Evolutionary conservation across 1,139 yeast species (phyloP), one percentile per base, ranked within the genome.

Genomic region (Candida buenavistaensis): DNA sequence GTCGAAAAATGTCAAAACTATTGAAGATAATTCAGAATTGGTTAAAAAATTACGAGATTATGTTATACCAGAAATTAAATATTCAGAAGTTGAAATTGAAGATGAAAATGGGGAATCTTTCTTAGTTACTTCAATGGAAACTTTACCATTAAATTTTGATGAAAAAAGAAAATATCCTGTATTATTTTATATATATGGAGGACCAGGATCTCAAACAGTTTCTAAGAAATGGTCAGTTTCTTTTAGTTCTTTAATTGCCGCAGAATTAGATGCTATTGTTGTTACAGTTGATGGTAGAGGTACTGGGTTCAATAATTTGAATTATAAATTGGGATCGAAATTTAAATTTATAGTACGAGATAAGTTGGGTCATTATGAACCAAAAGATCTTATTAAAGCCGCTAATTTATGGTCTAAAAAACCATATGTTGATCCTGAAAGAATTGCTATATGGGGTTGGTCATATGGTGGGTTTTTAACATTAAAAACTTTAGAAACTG

Each of bases 251-350:
- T 78, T 81, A 9, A 74, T 81, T 22, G 81, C 90, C 0, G 72
- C 90, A 0, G 83, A 82, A 51, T 61, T 83, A 37, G 68, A 80
- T 50, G 83, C 88, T 1, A 70, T 84, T 26, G 90, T 84, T 9
- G 88, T 84, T 1, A 82, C 89, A 0, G 87, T 84, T 3, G 94
- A 84, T 57, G 92, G 92, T 1, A 73, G 94, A 54, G 94, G 94
- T 29, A 84, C 94, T 2, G 94, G 92, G 0, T 82, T 64, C 57
- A 82, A 79, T 50, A 64, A 68, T 36, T 51, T 53, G 32, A 64
- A 66, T 37, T 38, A 40, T 4, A 50, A 54, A 14, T 44, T 62
- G 32, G 75, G 75, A 0, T 52, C 75, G 3, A 50, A 69, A 8
- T 84, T 74, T 56, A 76, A 87, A 54, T 77, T 79, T 34, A 51